Conservation (phyloP, 2,329 filamentous ascomycete species). For the Furcasterigmium sp. region DNA sequence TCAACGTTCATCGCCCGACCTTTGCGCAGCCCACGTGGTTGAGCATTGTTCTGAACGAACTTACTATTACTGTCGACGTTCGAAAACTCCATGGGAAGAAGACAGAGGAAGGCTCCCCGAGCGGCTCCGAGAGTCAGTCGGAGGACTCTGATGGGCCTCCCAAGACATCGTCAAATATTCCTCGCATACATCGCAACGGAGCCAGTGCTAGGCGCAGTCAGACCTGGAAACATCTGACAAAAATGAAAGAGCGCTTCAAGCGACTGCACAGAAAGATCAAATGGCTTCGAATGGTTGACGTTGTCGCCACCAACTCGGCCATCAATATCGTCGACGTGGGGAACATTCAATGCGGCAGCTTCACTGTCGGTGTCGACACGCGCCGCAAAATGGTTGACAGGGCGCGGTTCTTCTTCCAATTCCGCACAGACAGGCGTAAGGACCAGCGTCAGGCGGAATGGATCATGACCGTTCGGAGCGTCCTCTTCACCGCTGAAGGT, state of each 20-base stretch:
- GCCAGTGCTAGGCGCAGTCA: constrained; percentile 50
- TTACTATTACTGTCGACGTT: constrained; percentile 78
- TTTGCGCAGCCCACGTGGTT: constrained; percentile 97
- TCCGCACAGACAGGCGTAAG: constrained; percentile 54
- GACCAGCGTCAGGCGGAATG: constrained; percentile 72
- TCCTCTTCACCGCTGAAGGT: constrained; percentile 83
- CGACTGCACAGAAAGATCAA: constrained; percentile 78
- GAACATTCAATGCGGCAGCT: constrained; percentile 74
- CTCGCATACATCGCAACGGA: constrained; percentile 19
- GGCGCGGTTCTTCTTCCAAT: constrained; percentile 80
- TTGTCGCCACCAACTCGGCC: constrained; percentile 77
- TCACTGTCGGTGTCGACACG: constrained; percentile 86
- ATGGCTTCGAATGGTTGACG: constrained; percentile 84
- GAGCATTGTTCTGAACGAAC: constrained; percentile 80
- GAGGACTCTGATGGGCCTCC: constrained; percentile 5
- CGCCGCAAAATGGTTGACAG: constrained; percentile 86
- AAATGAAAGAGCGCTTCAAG: constrained; percentile 81
- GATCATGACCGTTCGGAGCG: constrained; percentile 80
- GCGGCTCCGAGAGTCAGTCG: constrained; percentile 15
- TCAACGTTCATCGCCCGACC: constrained; percentile 86
- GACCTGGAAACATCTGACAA: constrained; percentile 75
- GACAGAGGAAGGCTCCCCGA: constrained; percentile 22
- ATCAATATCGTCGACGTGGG: constrained; percentile 77
- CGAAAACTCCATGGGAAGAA: constrained; percentile 54
- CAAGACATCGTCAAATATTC: constrained; percentile 7